Conservation (phyloP, 1,284 basidiomycete species). For the Papiliotrema nemorosa region DNA sequence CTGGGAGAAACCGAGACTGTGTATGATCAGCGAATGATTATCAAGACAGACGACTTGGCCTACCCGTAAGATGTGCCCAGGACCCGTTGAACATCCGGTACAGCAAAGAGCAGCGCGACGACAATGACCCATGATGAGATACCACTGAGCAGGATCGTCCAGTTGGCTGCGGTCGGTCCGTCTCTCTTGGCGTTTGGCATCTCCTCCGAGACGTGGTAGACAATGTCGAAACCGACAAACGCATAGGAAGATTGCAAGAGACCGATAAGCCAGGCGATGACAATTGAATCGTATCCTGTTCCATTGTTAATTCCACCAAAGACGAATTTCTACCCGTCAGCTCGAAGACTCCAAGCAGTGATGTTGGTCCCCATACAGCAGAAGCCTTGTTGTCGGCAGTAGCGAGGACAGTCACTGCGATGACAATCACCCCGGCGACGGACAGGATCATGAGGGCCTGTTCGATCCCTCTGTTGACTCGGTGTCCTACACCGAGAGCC, state of each 20-base stretch:
- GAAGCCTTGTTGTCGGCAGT: constrained; percentile 20
- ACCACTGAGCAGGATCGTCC: constrained; percentile 43
- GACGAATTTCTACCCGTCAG: constrained; percentile 42
- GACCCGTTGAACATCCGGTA: constrained; percentile 58
- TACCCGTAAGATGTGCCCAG: constrained; percentile 59
- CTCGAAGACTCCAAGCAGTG: constrained; percentile 2
- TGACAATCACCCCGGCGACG: constrained; percentile 37
- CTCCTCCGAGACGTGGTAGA: constrained; percentile 27
- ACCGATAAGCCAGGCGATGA: constrained; percentile 49
- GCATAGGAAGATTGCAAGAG: constrained; percentile 20
- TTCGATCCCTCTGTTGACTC: constrained; percentile 15
- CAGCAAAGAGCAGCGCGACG: constrained; percentile 63
- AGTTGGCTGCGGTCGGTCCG: constrained; percentile 16
- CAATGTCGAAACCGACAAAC: constrained; percentile 61
- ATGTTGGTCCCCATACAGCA: constrained; percentile 7
- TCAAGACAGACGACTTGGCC: constrained; percentile 34
- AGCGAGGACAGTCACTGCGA: constrained; percentile 45
- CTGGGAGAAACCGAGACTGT: constrained; percentile 59
- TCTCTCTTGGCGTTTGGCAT: constrained; percentile 23
- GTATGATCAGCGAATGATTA: constrained; percentile 21
- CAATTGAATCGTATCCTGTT: constrained; percentile 49
- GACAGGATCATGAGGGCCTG: constrained; percentile 29
- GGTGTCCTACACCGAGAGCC: constrained; percentile 9
- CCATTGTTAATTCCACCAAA: constrained; percentile 45
- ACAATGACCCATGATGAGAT: constrained; percentile 59